phyloP scores from a whole-genome alignment of 768 basidiomycete species.

The Boletus bicolor region DNA sequence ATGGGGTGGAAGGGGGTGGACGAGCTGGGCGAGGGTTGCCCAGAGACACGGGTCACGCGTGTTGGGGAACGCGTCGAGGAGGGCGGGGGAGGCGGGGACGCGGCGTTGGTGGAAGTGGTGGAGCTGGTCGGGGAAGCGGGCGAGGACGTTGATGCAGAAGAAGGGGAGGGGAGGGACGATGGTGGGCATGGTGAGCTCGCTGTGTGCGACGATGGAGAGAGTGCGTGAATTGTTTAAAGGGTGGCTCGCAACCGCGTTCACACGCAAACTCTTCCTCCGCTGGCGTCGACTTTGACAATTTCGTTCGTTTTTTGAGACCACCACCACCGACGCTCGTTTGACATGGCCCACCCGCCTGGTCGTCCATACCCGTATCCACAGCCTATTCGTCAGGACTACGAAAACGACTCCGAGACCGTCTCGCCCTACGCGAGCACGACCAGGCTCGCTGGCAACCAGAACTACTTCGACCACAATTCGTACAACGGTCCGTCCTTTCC shows the following conservation, averaged over 20 bases:
- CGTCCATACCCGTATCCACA: conserved; percentile 29
- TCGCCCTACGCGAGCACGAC: conserved; percentile 62
- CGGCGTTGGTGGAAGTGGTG: conserved; percentile 34
- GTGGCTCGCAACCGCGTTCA: conserved; percentile 9
- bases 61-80: conserved; percentile 33
- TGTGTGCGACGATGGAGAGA: neutral
- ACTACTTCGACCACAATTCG: conserved; percentile 30
- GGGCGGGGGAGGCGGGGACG: conserved; percentile 42
- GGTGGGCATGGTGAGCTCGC: conserved; percentile 16
- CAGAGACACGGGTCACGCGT: conserved; percentile 56
- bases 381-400: conserved; percentile 38
- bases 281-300: conserved; percentile 22
- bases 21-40: conserved; percentile 62
- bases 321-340: conserved; percentile 25
- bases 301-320: conserved; percentile 5
- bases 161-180: conserved; percentile 43
- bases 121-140: conserved; percentile 39
- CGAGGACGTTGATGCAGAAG: conserved; percentile 48
- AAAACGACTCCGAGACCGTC: conserved; percentile 47
- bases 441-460: conserved; percentile 46
- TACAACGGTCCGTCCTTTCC: conserved; percentile 18
- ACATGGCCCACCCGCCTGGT: conserved; percentile 41
- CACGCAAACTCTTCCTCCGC: conserved; percentile 22
- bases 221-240: neutral
- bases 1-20: conserved; percentile 44